A percentile compares a stretch with the other conserved stretches of the same genome.
These are phyloP conservation scores for Coemansia sp. DNA, from an alignment of 192 early-diverging fungal species.

Conservation along the genomic window DNA sequence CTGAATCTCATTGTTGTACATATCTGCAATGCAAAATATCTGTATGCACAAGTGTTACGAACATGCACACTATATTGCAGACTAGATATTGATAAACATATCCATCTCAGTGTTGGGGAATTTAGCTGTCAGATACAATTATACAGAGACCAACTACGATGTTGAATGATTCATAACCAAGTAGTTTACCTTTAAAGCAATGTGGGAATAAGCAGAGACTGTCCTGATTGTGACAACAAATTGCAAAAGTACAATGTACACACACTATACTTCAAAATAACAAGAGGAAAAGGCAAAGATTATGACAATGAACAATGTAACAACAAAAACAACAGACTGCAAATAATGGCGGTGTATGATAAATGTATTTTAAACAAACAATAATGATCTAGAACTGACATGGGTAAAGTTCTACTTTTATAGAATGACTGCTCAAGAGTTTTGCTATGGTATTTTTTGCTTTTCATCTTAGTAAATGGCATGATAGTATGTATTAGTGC, in stretches of 20 bases:
- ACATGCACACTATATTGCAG: background rate
- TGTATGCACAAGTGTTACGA: background rate
- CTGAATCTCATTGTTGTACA: background rate
- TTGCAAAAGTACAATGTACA: background rate
- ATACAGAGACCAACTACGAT: too few species aligned
- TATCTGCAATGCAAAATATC: background rate
- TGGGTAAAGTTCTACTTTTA: background rate
- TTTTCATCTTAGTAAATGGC: too few species aligned
- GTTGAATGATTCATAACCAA: constrained; percentile 2
- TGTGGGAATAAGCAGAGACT: background rate
- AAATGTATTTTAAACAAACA: background rate
- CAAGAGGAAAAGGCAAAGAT: background rate
- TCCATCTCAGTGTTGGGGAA: background rate
- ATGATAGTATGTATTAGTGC: too few species aligned
- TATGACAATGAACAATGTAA: background rate
- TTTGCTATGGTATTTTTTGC: too few species aligned
- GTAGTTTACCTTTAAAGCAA: background rate
- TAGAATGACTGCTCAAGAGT: background rate
- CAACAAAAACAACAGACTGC: background rate
- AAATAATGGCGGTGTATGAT: background rate
- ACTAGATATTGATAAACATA: background rate
- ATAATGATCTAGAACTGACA: background rate
- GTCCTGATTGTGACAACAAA: background rate
- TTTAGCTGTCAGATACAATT: background rate
- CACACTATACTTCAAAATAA: background rate